Percentiles rank a stretch among this genome's conserved stretches.
These are phyloP conservation scores for Sherardia arvensis DNA, from an alignment of 257 asterid genomes.

Conservation along the genomic window DNA sequence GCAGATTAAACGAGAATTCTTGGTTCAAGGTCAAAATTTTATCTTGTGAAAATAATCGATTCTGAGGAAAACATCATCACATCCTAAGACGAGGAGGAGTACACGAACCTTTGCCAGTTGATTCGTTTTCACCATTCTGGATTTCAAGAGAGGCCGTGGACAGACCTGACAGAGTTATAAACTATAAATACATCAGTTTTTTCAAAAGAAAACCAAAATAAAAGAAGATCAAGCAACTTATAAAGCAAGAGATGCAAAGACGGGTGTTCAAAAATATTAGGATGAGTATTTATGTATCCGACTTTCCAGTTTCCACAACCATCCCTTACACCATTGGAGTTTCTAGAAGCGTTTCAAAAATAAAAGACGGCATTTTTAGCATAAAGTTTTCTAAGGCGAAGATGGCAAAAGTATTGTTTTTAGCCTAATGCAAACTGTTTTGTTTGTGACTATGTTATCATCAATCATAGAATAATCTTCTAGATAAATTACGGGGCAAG, in stretches of 20 bases:
- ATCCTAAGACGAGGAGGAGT: not conserved
- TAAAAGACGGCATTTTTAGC: too few species aligned
- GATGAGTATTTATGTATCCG: not conserved
- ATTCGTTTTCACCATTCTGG: constrained; percentile 41
- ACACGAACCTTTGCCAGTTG: constrained; percentile 50
- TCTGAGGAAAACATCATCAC: not conserved
- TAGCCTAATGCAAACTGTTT: not conserved
- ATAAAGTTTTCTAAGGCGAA: too few species aligned
- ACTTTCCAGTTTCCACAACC: not conserved
- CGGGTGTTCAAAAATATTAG: not conserved
- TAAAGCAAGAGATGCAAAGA: not conserved
- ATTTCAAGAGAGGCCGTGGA: constrained; percentile 88
- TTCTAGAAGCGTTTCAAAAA: not conserved
- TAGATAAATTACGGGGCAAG: not conserved
- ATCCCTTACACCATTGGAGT: not conserved
- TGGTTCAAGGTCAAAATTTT: not conserved
- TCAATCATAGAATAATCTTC: not conserved
- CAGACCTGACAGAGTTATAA: constrained; percentile 47
- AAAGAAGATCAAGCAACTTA: not conserved
- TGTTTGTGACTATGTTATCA: not conserved
- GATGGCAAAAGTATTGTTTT: not conserved
- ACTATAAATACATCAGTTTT: constrained; percentile 6
- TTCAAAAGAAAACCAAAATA: not conserved
- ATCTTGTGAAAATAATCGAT: not conserved
- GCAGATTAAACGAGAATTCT: not conserved